Evolutionary conservation across 1,284 basidiomycete species (phyloP), one percentile per base, ranked within the genome.

Genomic region (Xerocomus minutiporus): DNA sequence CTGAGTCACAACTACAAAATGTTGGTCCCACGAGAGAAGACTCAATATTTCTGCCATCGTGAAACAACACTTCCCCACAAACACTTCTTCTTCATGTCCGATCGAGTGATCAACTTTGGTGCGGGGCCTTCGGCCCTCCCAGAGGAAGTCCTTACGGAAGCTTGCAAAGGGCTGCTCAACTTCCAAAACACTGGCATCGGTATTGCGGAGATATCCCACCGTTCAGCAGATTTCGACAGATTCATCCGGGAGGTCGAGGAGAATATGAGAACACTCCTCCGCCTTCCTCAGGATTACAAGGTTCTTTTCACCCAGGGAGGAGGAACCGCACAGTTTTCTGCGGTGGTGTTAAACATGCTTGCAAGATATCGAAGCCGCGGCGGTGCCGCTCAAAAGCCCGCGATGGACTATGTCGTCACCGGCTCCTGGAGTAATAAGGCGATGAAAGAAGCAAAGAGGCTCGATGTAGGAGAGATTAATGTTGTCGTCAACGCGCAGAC

Each of bases 231-330:
- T 61, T 97, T 97, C 71, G 80, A 81, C 53, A 74, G 77, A 15
- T 88, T 88, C 69, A 72, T 93, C 59, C 73, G 77, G 56, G 75
- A 80, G 41, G 79, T 91, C 59, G 88, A 91, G 67, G 69, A 74
- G 45, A 80, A 82, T 67, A 82, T 91, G 56, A 83, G 91, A 57
- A 75, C 73, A 9, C 84, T 93, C 61, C 84, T 97, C 55, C 72
- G 79, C 15, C 84, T 97, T 23, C 94, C 94, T 8, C 71, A 81
- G 48, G 87, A 86, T n/a, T 93, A 97, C 72, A 76, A 81, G 44
- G 81, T 97, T 63, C 79, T 97, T 47, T 95, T 97, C 75, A 82
- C 90, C 43, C 94, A 97, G 74, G 95, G 94, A 45, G 94, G 94
- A 40, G 94, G 92, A 13, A 86, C 90, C 1, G 82, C 78, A 36